Conservation (phyloP, 805 yeast species). For the Yamadazyma paraphyllophila region DNA sequence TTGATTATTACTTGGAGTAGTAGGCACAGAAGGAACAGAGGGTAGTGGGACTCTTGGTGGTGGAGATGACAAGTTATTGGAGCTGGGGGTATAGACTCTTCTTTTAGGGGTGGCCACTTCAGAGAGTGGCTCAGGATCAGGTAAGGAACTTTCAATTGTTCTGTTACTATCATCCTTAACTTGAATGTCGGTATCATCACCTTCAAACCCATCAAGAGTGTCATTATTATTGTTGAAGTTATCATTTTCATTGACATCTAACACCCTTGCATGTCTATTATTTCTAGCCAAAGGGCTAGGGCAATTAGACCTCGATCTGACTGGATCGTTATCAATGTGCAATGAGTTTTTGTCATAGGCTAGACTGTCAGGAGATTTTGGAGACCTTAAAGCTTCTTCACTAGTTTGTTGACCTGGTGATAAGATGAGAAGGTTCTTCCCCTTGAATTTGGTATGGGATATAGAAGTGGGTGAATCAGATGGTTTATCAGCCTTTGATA, state of each 20-base stretch:
- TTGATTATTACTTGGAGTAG: slow-evolving; percentile 10
- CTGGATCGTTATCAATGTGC: slow-evolving; percentile 6
- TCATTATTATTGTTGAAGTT: slow-evolving; percentile 11
- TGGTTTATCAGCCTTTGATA: background rate
- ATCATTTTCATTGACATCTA: slow-evolving; percentile 31
- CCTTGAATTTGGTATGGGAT: slow-evolving; percentile 19
- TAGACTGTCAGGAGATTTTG: slow-evolving; percentile 11
- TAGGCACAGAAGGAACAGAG: slow-evolving; percentile 7
- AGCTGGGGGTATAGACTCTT: slow-evolving; percentile 2
- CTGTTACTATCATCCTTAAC: background rate
- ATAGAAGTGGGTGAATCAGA: slow-evolving; percentile 13
- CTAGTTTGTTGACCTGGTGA: slow-evolving; percentile 34
- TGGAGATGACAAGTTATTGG: slow-evolving; percentile 27
- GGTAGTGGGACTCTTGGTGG: slow-evolving; percentile 38
- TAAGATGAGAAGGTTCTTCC: slow-evolving; percentile 34
- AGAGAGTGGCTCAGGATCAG: slow-evolving; percentile 7
- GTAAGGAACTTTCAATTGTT: slow-evolving; percentile 4
- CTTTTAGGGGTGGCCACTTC: slow-evolving; percentile 18
- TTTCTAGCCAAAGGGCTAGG: slow-evolving; percentile 43
- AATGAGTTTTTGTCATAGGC: slow-evolving; percentile 5
- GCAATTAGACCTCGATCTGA: slow-evolving; percentile 23
- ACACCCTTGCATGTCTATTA: slow-evolving; percentile 45
- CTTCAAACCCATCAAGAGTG: background rate
- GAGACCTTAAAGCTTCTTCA: slow-evolving; percentile 22
- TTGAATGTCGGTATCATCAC: background rate